A percentile compares a stretch with the other conserved stretches of the same genome.
phyloP scores from a whole-genome alignment of 2,329 filamentous ascomycete species.

The Diaporthe australafricana region DNA sequence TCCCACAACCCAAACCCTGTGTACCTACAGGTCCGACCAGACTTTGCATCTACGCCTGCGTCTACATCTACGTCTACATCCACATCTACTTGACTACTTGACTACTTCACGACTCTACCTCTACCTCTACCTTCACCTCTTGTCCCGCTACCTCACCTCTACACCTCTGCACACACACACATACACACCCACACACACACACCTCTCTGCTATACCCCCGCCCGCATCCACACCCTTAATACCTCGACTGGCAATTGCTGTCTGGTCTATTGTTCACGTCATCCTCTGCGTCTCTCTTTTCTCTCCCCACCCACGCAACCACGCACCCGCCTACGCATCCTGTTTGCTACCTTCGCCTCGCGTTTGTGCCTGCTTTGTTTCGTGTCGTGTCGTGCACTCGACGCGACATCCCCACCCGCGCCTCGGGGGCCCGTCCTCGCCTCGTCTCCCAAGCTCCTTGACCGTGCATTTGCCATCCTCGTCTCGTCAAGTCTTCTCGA shows the following conservation, averaged over 20 bases:
- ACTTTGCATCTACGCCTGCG: not conserved
- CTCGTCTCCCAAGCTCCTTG: not conserved
- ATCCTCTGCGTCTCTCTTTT: slow-evolving; percentile 32
- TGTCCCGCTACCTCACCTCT: slow-evolving; percentile 32
- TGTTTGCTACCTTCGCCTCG: slow-evolving; percentile 7
- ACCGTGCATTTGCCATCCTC: not conserved
- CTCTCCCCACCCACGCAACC: slow-evolving; percentile 7
- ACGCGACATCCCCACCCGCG: slow-evolving; percentile 28
- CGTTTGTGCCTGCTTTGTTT: slow-evolving; percentile 27
- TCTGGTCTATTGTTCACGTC: slow-evolving; percentile 35
- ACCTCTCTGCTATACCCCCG: not conserved
- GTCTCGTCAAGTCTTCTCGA: slow-evolving; percentile 34
- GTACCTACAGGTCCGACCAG: slow-evolving; percentile 16
- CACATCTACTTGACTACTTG: slow-evolving; percentile 25
- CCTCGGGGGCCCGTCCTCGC: not conserved
- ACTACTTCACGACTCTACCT: not conserved
- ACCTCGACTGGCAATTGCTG: slow-evolving; percentile 30
- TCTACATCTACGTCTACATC: not conserved
- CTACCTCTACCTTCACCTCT: slow-evolving; percentile 29
- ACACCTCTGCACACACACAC: not conserved
- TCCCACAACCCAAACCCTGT: slow-evolving; percentile 15
- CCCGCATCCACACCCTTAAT: slow-evolving; percentile 4
- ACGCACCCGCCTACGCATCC: not conserved
- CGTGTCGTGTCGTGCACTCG: slow-evolving; percentile 14
- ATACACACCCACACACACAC: slow-evolving; percentile 10